Conservation (phyloP, 1,284 basidiomycete genomes). For the Ustilago lituana region DNA sequence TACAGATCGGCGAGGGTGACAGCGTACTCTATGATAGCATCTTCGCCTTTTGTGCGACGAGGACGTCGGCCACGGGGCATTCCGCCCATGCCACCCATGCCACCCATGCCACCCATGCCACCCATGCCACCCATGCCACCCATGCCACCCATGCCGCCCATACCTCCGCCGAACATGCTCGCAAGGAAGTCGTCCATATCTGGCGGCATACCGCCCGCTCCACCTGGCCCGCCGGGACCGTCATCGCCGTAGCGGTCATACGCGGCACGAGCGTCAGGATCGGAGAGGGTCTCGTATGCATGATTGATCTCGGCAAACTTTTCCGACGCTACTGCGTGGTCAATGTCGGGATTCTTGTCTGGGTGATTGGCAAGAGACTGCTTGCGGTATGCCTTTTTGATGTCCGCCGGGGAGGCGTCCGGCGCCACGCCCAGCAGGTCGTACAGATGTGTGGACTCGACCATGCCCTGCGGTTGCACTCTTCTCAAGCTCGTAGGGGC, state of each 20-base stretch:
- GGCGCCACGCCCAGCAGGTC: slow-evolving; percentile 74
- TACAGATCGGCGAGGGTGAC: slow-evolving; percentile 92
- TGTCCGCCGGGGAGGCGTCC: slow-evolving; percentile 81
- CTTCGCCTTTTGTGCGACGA: slow-evolving; percentile 52
- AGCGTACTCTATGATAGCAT: slow-evolving; percentile 75
- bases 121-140: no score
- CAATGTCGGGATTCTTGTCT: slow-evolving; percentile 62
- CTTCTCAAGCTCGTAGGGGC: no score
- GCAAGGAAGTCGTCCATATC: slow-evolving; percentile 60
- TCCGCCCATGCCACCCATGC: slow-evolving; percentile 48
- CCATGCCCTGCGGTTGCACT: slow-evolving; percentile 24
- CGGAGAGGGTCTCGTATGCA: slow-evolving; percentile 63
- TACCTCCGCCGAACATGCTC: slow-evolving; percentile 60
- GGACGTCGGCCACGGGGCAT: slow-evolving; percentile 69
- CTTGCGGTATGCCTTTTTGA: slow-evolving; percentile 77
- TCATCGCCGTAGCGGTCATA: slow-evolving; percentile 64
- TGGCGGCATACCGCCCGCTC: slow-evolving; percentile 43
- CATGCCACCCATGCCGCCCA: no score
- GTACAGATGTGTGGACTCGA: slow-evolving; percentile 55
- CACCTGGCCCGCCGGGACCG: slow-evolving; percentile 34
- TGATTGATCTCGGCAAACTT: slow-evolving; percentile 64
- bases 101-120: slow-evolving; percentile 54
- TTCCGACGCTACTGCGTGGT: slow-evolving; percentile 53
- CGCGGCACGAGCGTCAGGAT: slow-evolving; percentile 54
- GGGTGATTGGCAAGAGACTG: slow-evolving; percentile 62